Evolutionary conservation across 345 rosid genomes (phyloP).

Genomic region (Syzygium grande): DNA sequence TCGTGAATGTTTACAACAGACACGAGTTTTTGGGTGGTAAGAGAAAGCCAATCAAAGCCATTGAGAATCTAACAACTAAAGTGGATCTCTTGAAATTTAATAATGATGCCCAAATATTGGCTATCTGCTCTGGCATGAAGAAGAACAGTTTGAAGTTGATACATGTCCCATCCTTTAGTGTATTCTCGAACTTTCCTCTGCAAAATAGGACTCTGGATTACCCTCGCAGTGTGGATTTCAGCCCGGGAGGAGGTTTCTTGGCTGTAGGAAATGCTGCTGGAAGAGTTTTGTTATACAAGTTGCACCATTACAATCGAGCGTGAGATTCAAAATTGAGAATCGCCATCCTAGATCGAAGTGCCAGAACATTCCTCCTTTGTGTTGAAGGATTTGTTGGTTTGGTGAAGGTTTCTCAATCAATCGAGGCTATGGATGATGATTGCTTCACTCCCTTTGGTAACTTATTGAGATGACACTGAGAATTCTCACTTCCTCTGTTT

Average conservation of each 20-base stretch:
- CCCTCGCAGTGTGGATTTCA: slow-evolving; percentile 86
- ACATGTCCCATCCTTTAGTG: slow-evolving; percentile 60
- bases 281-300: slow-evolving; percentile 72
- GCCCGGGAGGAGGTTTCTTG: slow-evolving; percentile 92
- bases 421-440: neutral
- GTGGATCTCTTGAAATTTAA: slow-evolving; percentile 80
- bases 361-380: neutral
- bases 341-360: neutral
- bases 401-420: neutral
- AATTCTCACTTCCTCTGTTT: neutral
- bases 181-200: slow-evolving; percentile 81
- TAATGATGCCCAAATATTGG: slow-evolving; percentile 74
- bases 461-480: neutral
- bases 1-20: slow-evolving; percentile 79
- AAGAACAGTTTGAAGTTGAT: slow-evolving; percentile 70
- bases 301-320: slow-evolving; percentile 82
- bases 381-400: neutral
- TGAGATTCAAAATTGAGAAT: slow-evolving; percentile 6
- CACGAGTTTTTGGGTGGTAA: slow-evolving; percentile 77
- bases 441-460: neutral
- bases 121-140: slow-evolving; percentile 68
- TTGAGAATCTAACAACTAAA: slow-evolving; percentile 74
- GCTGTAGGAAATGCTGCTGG: slow-evolving; percentile 86
- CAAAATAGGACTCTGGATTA: slow-evolving; percentile 40
- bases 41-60: slow-evolving; percentile 63